Base-by-base conservation (phyloP, 352 stramenopile genomes). In the Pythium pyrilobum region DNA sequence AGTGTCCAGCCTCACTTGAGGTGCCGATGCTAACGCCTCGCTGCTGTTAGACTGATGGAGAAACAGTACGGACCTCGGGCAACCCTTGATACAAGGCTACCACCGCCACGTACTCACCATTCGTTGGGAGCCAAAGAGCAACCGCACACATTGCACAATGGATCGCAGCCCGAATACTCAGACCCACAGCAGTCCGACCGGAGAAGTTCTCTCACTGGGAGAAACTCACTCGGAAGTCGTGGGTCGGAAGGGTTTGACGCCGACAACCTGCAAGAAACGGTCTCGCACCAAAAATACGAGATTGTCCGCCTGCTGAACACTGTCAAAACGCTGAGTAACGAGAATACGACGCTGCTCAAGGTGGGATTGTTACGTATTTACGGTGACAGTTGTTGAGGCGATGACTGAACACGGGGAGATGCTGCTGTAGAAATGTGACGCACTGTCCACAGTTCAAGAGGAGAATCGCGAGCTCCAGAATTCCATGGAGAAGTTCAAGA, bases 351-450 rank as follows among this genome's bases (percentile, higher is more conserved):
- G 33, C 64, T 95, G 9, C 60, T 92, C 11, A 91, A 90, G 69
- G 84, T 95, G 56, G 9, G 60, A 20, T 4, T 23, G 16, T 28
- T 46, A 27, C 45, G 31, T 32, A 47, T 24, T 41, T 29, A 13
- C 37, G 28, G 12, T 9, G 21, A n/a, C n/a, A n/a, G n/a, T n/a
- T n/a, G n/a, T n/a, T n/a, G n/a, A n/a, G n/a, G n/a, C n/a, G n/a
- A n/a, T n/a, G n/a, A n/a, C n/a, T n/a, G n/a, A n/a, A n/a, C n/a
- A n/a, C n/a, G n/a, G n/a, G n/a, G n/a, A n/a, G n/a, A n/a, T n/a
- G n/a, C n/a, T n/a, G n/a, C n/a, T n/a, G n/a, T 36, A 92, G 82
- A 87, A 89, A 86, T 89, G 77, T 32, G 80, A 92, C 41, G 67
- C 72, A 37, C 43, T 90, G 25, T 76, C 77, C 23, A 87, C 82